These are phyloP conservation scores for Carex parvula DNA, from an alignment of 176 grass and related monocot genomes.

Conservation along the genomic window DNA sequence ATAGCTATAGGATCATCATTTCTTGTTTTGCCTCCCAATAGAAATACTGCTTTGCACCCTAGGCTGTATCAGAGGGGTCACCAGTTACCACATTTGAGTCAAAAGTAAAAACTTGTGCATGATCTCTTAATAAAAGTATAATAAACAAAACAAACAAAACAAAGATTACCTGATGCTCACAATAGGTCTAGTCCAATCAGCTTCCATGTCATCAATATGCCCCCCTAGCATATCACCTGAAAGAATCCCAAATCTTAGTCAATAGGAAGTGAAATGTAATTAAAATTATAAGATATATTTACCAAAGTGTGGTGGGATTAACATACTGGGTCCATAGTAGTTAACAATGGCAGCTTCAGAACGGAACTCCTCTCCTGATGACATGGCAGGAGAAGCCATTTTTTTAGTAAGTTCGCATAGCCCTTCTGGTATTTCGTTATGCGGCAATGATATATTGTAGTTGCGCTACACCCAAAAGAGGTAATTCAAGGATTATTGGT, in stretches of 20 bases:
- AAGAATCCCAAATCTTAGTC: background rate
- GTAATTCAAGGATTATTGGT: background rate
- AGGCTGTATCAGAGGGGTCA: slow-evolving; percentile 36
- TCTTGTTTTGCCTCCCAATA: slow-evolving; percentile 78
- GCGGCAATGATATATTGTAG: slow-evolving; percentile 71
- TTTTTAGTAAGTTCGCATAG: slow-evolving; percentile 60
- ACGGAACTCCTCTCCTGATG: slow-evolving; percentile 52
- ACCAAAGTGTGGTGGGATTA: background rate
- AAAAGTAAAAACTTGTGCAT: background rate
- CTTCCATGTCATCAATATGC: slow-evolving; percentile 96
- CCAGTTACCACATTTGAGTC: background rate
- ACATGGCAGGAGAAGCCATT: slow-evolving; percentile 70
- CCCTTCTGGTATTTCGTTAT: slow-evolving; percentile 67
- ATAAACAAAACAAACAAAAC: slow-evolving; percentile 1
- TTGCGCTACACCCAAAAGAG: slow-evolving; percentile 53
- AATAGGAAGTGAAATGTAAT: background rate
- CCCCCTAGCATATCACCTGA: slow-evolving; percentile 93
- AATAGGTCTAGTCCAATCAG: slow-evolving; percentile 90
- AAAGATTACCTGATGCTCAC: slow-evolving; percentile 69
- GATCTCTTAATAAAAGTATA: background rate
- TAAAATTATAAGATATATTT: background rate
- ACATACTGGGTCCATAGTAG: slow-evolving; percentile 91
- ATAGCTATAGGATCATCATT: slow-evolving; percentile 68
- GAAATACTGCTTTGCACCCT: slow-evolving; percentile 85
- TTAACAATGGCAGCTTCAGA: slow-evolving; percentile 90